Evolutionary conservation across 1,139 yeast genomes (phyloP).

Genomic region (Diutina scorzettiae): DNA sequence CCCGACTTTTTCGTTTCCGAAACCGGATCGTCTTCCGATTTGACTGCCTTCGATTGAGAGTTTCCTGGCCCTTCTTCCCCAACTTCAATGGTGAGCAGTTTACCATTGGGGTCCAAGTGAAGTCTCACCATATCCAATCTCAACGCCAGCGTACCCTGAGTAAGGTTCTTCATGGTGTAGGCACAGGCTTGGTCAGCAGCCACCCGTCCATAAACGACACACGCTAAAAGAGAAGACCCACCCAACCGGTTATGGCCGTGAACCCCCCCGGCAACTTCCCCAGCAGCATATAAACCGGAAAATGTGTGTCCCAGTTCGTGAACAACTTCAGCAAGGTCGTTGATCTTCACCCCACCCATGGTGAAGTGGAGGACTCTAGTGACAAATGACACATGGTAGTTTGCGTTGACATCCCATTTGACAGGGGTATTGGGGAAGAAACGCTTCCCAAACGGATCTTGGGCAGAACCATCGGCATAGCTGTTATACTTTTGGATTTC

Average conservation of each 20-base stretch:
- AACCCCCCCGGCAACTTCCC: slow-evolving; percentile 75
- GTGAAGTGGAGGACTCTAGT: slow-evolving; percentile 79
- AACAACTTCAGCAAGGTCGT: slow-evolving; percentile 45
- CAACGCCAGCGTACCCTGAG: slow-evolving; percentile 11
- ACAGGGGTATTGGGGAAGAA: slow-evolving; percentile 42
- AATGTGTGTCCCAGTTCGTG: slow-evolving; percentile 31
- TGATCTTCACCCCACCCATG: slow-evolving; percentile 74
- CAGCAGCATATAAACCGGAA: slow-evolving; percentile 61
- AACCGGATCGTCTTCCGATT: background rate
- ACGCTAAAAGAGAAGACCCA: slow-evolving; percentile 65
- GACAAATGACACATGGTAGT: slow-evolving; percentile 40
- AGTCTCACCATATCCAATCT: slow-evolving; percentile 2
- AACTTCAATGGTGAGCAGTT: background rate
- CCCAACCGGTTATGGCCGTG: slow-evolving; percentile 72
- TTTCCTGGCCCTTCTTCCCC: background rate
- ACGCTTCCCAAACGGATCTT: slow-evolving; percentile 39
- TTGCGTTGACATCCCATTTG: slow-evolving; percentile 16
- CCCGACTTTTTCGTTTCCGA: background rate
- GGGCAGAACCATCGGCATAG: slow-evolving; percentile 30
- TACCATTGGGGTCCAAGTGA: background rate
- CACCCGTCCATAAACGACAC: slow-evolving; percentile 69
- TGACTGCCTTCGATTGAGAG: background rate
- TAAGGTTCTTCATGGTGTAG: background rate
- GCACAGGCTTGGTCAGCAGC: slow-evolving; percentile 35
- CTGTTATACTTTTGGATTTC: slow-evolving; percentile 33